Percentiles rank a stretch among this genome's conserved stretches.
Evolutionary conservation across 2,329 filamentous ascomycete genomes (phyloP).

Genomic region (Epichloe coenophiala): DNA sequence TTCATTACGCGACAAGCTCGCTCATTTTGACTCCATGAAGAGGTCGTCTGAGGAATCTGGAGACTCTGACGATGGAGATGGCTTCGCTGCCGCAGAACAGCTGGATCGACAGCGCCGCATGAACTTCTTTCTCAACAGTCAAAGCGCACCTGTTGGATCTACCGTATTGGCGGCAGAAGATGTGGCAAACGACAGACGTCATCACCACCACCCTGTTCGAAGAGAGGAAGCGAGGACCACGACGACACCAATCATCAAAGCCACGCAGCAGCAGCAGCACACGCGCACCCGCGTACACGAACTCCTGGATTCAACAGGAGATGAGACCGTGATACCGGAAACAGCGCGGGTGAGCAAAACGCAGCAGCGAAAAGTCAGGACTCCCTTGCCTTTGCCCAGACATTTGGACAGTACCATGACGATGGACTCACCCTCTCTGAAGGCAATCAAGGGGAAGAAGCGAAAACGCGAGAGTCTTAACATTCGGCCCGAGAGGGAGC

Average conservation of each 20-base stretch:
- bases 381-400: neutral
- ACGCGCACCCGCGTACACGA: neutral
- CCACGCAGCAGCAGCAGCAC: slow-evolving; percentile 13
- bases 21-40: slow-evolving; percentile 31
- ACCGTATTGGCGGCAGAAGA: neutral
- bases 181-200: neutral
- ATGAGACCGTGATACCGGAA: slow-evolving; percentile 17
- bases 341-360: slow-evolving; percentile 17
- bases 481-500: slow-evolving; percentile 34
- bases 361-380: slow-evolving; percentile 13
- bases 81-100: neutral
- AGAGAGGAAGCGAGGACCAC: neutral
- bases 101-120: neutral
- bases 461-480: slow-evolving; percentile 32
- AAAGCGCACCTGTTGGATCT: neutral
- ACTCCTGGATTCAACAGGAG: slow-evolving; percentile 3
- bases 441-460: slow-evolving; percentile 21
- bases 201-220: neutral
- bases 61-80: neutral
- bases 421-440: slow-evolving; percentile 12
- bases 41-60: slow-evolving; percentile 7
- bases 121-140: neutral
- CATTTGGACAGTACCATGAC: neutral
- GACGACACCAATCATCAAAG: slow-evolving; percentile 13
- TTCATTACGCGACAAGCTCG: slow-evolving; percentile 24